Base-by-base conservation (phyloP, 768 basidiomycete genomes). In the Boletus pseudo-olivaceus region DNA sequence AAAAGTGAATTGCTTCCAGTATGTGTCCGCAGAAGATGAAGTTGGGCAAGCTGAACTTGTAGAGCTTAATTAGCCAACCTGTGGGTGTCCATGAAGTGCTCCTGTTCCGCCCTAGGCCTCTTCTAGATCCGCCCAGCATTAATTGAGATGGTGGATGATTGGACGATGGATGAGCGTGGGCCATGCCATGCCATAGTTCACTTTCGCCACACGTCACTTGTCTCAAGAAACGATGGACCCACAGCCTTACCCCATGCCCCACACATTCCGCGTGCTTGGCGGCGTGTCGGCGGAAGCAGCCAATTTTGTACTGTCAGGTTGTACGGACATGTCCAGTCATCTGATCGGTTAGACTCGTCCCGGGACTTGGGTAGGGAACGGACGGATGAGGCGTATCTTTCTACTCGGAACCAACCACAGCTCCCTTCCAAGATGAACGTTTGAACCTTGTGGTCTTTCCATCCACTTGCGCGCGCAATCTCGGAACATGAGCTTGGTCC, bases 221-320 rank as follows among this genome's bases (percentile, higher is more conserved):
- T 46, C 34, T 41, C 27, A 45, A 30, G 11, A n/a, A 43, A 6
- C n/a, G 42, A 43, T 39, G 26, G 49, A 51, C 49, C 58, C 48
- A 63, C 53, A 59, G 63, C 61, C 57, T 66, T 59, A 59, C 66
- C 66, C 66, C 66, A 58, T 59, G 57, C 59, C 58, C 63, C 66
- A 57, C 57, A 62, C 49, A 52, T 47, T 44, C 51, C 47, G 34
- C 40, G 26, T 53, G 53, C 57, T 57, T 47, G 14, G 26, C 47
- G 35, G 66, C 59, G 45, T 68, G 63, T 54, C 53, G 40, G 47
- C 59, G 30, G 51, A 67, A 56, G 39, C 49, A 46, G 23, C 66
- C 67, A 58, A 59, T 59, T 64, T 62, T 63, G 67, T 66, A 26
- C 53, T 53, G 57, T 51, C 55, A 41, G 47, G 56, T 42, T 8